phyloP scores from a whole-genome alignment of 2,329 filamentous ascomycete species.

The Colletotrichum coccodes region DNA sequence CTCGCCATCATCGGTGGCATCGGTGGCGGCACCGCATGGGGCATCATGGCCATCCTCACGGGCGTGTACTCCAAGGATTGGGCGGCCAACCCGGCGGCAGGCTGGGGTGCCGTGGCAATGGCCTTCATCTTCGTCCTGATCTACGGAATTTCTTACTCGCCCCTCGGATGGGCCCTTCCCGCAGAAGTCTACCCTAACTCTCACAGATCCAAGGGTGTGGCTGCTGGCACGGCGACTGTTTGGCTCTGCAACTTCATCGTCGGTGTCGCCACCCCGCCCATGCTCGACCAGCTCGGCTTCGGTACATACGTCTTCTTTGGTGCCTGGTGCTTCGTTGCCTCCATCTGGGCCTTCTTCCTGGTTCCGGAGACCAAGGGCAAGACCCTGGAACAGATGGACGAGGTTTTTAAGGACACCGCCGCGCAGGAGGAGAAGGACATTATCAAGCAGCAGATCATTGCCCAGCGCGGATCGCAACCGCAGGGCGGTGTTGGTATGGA shows the following conservation, averaged over 20 bases:
- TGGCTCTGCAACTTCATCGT: constrained; percentile 62
- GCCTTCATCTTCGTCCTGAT: background rate
- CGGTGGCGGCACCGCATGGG: constrained; percentile 35
- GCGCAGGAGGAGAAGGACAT: constrained; percentile 27
- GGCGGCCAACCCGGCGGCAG: background rate
- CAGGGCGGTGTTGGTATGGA: background rate
- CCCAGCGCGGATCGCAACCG: background rate
- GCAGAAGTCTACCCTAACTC: background rate
- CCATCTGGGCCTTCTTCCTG: constrained; percentile 61
- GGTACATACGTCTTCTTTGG: constrained; percentile 70
- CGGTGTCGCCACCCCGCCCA: constrained; percentile 58
- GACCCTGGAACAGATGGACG: constrained; percentile 67
- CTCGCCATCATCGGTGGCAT: constrained; percentile 43
- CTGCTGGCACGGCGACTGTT: constrained; percentile 53
- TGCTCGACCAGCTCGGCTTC: constrained; percentile 60
- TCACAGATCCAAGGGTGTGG: constrained; percentile 32
- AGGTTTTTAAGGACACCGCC: constrained; percentile 36
- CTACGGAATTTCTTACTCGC: background rate
- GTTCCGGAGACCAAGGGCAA: constrained; percentile 68
- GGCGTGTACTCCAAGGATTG: constrained; percentile 16
- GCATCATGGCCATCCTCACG: constrained; percentile 19
- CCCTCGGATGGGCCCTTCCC: background rate
- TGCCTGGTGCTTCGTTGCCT: constrained; percentile 58
- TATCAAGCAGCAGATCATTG: constrained; percentile 20
- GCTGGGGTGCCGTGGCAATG: constrained; percentile 11